These are phyloP conservation scores for Protomyces macrosporus DNA, from an alignment of 1,139 yeast species.

Conservation along the genomic window DNA sequence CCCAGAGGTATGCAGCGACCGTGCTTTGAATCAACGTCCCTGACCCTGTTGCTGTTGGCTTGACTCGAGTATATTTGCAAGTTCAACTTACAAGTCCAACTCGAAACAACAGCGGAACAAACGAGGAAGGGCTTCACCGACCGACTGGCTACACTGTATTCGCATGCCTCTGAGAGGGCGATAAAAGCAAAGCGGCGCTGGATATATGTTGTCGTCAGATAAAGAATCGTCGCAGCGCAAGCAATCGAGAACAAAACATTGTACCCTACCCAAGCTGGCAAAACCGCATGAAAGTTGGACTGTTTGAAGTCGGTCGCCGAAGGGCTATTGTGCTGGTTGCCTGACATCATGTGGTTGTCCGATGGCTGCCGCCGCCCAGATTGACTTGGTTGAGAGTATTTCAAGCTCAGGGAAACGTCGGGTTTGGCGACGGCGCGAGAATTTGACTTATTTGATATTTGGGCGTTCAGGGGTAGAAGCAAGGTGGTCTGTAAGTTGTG, in stretches of 20 bases:
- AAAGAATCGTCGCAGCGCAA: not conserved
- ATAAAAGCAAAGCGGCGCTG: constrained; percentile 38
- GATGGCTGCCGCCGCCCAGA: too few species aligned
- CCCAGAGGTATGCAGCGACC: constrained; percentile 35
- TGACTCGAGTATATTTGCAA: too few species aligned
- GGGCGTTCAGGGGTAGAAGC: too few species aligned
- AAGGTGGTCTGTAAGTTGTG: too few species aligned
- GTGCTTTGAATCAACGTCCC: constrained; percentile 37
- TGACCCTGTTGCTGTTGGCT: not conserved
- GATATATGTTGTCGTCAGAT: constrained; percentile 29
- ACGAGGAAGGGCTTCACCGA: constrained; percentile 41
- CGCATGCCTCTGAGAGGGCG: constrained; percentile 40
- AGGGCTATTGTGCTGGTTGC: too few species aligned
- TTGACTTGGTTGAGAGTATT: too few species aligned
- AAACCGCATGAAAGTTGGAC: not conserved
- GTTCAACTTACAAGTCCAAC: constrained; percentile 40
- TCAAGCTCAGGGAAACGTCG: too few species aligned
- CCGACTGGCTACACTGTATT: constrained; percentile 43
- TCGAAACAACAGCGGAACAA: constrained; percentile 41
- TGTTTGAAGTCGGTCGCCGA: too few species aligned
- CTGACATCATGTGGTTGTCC: too few species aligned
- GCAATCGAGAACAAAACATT: not conserved
- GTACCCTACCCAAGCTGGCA: not conserved
- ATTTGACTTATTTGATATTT: too few species aligned
- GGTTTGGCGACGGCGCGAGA: too few species aligned